These are phyloP conservation scores for Penicillium vulpinum DNA, from an alignment of 2,329 filamentous ascomycete species.

Conservation along the genomic window DNA sequence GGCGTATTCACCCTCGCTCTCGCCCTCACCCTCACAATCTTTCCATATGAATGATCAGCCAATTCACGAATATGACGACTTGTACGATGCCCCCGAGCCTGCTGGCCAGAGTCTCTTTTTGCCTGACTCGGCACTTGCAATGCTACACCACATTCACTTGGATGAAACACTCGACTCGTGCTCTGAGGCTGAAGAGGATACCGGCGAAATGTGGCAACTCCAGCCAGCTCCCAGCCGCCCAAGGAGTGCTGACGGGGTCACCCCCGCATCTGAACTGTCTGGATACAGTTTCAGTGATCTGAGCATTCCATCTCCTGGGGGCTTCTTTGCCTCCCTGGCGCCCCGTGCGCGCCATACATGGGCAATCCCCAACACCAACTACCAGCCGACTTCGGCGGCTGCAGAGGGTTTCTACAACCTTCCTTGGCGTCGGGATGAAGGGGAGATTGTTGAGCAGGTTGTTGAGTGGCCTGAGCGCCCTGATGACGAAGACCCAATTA, in stretches of 20 bases:
- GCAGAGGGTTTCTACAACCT: conserved; percentile 88
- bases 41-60: conserved; percentile 19
- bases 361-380: conserved; percentile 62
- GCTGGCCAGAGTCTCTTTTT: conserved; percentile 62
- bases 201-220: conserved; percentile 64
- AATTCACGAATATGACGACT: conserved; percentile 18
- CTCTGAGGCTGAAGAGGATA: conserved; percentile 48
- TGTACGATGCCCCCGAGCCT: conserved; percentile 33
- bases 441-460: conserved; percentile 64
- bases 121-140: conserved; percentile 76
- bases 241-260: conserved; percentile 46
- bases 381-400: conserved; percentile 79
- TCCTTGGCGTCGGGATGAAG: conserved; percentile 64
- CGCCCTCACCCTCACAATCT: conserved; percentile 4
- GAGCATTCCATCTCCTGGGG: conserved; percentile 86
- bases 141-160: conserved; percentile 70
- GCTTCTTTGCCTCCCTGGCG: conserved; percentile 85
- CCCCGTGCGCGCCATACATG: conserved; percentile 77
- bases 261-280: conserved; percentile 58
- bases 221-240: conserved; percentile 53
- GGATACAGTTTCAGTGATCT: conserved; percentile 74
- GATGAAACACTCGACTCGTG: conserved; percentile 45
- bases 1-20: conserved; percentile 19
- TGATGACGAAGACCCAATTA: conserved; percentile 34
- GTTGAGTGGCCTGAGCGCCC: conserved; percentile 57